Evolutionary conservation across 139 green algal genomes (phyloP), one percentile per base, ranked within the genome.

Genomic region (Tetratostichococcus sp.): DNA sequence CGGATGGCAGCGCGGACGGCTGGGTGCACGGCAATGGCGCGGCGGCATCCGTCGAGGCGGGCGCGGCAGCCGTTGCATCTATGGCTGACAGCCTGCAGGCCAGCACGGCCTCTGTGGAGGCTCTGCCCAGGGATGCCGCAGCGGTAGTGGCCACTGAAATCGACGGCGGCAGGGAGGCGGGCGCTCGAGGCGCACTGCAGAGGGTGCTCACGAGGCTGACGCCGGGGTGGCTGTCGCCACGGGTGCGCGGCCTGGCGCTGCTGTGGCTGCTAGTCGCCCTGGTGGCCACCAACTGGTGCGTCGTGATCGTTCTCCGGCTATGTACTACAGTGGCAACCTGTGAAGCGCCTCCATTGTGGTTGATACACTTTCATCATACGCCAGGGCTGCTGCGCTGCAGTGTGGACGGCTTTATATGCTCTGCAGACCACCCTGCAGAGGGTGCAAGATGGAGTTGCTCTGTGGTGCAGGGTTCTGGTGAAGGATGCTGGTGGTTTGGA

Each of bases 251-350:
- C 43, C 69, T 84, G 14, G 4, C 82, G 32, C 75, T 84, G 74
- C 78, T 84, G 16, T 85, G 81, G 66, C 4, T 84, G 16, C 81
- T 86, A 14, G 81, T 86, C 1, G 23, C 84, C 23, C 35, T 86
- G 28, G 69, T 76, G 21, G 74, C 72, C n/a, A 85, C 69, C 34
- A 86, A 86, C 43, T 86, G 81, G 81, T 50, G 39, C 6, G 39
- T n/a, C n/a, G n/a, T n/a, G n/a, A n/a, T n/a, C n/a, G n/a, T n/a
- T n/a, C n/a, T n/a, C n/a, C n/a, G n/a, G n/a, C n/a, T n/a, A n/a
- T n/a, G n/a, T n/a, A n/a, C n/a, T n/a, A n/a, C n/a, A n/a, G n/a
- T n/a, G n/a, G n/a, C n/a, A n/a, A n/a, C n/a, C n/a, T n/a, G n/a
- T n/a, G n/a, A n/a, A n/a, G n/a, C n/a, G n/a, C n/a, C n/a, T n/a